A percentile compares a stretch with the other conserved stretches of the same genome.
phyloP scores from a whole-genome alignment of 768 basidiomycete species.

The Phylloporus scabripes region DNA sequence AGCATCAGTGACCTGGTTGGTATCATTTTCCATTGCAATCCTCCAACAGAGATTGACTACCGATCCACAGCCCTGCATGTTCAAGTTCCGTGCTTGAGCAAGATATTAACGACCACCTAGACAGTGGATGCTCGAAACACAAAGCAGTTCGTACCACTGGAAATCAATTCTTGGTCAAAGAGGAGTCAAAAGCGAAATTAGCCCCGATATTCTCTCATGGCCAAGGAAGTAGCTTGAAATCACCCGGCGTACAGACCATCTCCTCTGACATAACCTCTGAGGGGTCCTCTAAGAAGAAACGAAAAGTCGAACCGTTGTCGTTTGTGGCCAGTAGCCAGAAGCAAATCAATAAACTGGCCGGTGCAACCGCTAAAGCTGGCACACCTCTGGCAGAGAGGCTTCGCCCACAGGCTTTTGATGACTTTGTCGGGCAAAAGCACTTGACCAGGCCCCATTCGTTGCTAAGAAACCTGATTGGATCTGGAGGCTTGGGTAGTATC shows the following conservation, averaged over 20 bases:
- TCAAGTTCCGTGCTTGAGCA: slow-evolving; percentile 35
- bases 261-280: slow-evolving; percentile 7
- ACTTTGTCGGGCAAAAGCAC: slow-evolving; percentile 70
- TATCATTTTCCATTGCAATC: not conserved
- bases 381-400: slow-evolving; percentile 69
- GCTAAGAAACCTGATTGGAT: slow-evolving; percentile 47
- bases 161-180: slow-evolving; percentile 5
- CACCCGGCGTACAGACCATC: slow-evolving; percentile 8
- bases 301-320: slow-evolving; percentile 18
- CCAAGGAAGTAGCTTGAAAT: slow-evolving; percentile 6
- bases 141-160: not conserved
- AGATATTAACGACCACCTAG: slow-evolving; percentile 49
- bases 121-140: slow-evolving; percentile 38
- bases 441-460: slow-evolving; percentile 53
- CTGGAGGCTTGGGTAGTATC: slow-evolving; percentile 51
- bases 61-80: slow-evolving; percentile 44
- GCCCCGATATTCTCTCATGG: slow-evolving; percentile 40
- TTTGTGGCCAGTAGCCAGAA: slow-evolving; percentile 13
- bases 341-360: slow-evolving; percentile 19
- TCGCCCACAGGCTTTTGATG: slow-evolving; percentile 55
- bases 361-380: slow-evolving; percentile 26
- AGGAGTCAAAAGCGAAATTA: slow-evolving; percentile 24
- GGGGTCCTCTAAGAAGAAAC: slow-evolving; percentile 27
- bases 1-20: slow-evolving; percentile 21
- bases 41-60: not conserved